phyloP scores from a whole-genome alignment of 129 eudicot genomes.

The Silybum marianum region DNA sequence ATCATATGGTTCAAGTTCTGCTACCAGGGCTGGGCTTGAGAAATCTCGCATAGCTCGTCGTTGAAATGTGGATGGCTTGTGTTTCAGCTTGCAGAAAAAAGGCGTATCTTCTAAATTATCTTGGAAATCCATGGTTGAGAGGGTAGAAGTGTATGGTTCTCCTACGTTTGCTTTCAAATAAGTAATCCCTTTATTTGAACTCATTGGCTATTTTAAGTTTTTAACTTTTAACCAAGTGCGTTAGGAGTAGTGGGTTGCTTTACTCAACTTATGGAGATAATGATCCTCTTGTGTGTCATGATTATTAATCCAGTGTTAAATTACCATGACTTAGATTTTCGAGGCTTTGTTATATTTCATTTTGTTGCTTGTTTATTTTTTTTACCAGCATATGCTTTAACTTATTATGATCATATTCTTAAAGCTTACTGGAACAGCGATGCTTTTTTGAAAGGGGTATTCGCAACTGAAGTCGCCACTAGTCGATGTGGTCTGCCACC shows the following conservation, averaged over 20 bases:
- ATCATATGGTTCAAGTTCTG: constrained; percentile 65
- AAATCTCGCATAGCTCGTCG: constrained; percentile 59
- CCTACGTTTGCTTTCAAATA: constrained; percentile 44
- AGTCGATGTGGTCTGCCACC: too few species aligned
- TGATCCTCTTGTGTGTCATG: constrained; percentile 20
- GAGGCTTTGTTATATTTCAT: neutral
- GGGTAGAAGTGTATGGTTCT: constrained; percentile 48
- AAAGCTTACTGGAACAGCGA: constrained; percentile 26
- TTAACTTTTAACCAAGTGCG: constrained; percentile 2
- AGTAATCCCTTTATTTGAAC: constrained; percentile 37
- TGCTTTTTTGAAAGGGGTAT: constrained; percentile 1
- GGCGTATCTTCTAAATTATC: constrained; percentile 33
- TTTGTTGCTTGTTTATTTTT: neutral
- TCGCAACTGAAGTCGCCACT: neutral
- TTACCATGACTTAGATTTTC: constrained; percentile 13
- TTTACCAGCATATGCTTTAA: neutral
- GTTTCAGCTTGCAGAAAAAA: constrained; percentile 23
- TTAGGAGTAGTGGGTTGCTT: constrained; percentile 24
- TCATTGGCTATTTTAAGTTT: constrained; percentile 15
- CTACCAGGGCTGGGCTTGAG: constrained; percentile 69
- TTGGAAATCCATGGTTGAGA: constrained; percentile 43
- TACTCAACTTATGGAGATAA: constrained; percentile 23
- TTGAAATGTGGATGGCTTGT: constrained; percentile 40
- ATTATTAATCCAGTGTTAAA: constrained; percentile 28
- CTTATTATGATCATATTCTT: neutral